Base-by-base conservation (phyloP, 2,329 filamentous ascomycete species). In the Fusarium incarnatum region DNA sequence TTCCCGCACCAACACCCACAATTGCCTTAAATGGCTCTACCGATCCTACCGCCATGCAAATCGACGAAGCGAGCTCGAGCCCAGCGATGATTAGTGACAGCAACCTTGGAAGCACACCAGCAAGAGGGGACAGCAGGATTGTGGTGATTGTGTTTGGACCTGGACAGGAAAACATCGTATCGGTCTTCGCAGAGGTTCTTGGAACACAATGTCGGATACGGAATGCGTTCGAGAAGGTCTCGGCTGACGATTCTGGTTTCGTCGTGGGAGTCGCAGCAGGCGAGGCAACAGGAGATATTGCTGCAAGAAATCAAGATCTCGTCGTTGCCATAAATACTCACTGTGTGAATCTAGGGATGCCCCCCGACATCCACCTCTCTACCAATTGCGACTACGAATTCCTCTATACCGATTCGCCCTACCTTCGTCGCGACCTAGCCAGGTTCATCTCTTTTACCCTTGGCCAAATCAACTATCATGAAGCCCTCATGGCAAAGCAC, bases 311-410 rank as follows among this genome's bases (percentile, higher is more conserved):
- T 70, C 85, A 82, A 65, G 80, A 83, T 16, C 83, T 89, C 34
- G 83, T 93, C 46, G 86, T 94, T 49, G 82, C 90, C 60, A 91
- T 96, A 77, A 92, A 94, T 77, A 89, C 92, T 25, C 92, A 95
- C 78, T 93, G 91, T 76, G 88, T 94, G 67, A 89, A 90, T 73
- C 84, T 89, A 58, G 89, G 89, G 30, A 92, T 91, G 82, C 88
- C 89, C 20, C 89, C 90, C n/a, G 89, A 93, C 71, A 78, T 86
- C 41, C 79, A 84, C 47, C 85, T 94, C 25, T 93, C 90, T 18
- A 83, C 87, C 27, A 80, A 86, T 60, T 94, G 92, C 81, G 92
- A 96, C 80, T 96, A 95, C 81, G 93, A 97, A 78, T 96, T 95
- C 73, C 85, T 97, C 22, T 97, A 96, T 81, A 92, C 91, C 6